phyloP scores from a whole-genome alignment of 768 basidiomycete species.

The Imleria badia region DNA sequence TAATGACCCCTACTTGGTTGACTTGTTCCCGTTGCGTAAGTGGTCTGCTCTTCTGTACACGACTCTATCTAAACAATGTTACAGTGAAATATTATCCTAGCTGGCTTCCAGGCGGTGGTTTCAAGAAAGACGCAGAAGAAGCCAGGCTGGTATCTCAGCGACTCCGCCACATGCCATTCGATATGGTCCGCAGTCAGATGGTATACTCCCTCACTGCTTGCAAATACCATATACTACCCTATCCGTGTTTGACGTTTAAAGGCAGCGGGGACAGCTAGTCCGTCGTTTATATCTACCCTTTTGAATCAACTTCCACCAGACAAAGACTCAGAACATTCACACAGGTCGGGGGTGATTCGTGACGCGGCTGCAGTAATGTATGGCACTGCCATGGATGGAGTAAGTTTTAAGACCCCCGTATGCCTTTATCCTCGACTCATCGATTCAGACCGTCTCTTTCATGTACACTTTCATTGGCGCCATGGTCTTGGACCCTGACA shows the following conservation, averaged over 20 bases:
- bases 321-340: slow-evolving; percentile 3
- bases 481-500: slow-evolving; percentile 13
- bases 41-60: neutral
- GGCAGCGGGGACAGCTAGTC: slow-evolving; percentile 4
- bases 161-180: slow-evolving; percentile 4
- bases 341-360: slow-evolving; percentile 9
- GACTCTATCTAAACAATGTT: neutral
- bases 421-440: neutral
- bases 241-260: neutral
- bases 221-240: neutral
- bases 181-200: slow-evolving; percentile 10
- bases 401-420: neutral
- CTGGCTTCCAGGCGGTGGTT: slow-evolving; percentile 13
- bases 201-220: neutral
- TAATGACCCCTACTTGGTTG: slow-evolving; percentile 9
- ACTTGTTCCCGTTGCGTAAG: slow-evolving; percentile 8
- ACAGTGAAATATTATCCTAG: slow-evolving; percentile 16
- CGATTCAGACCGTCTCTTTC: slow-evolving; percentile 3
- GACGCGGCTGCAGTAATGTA: slow-evolving; percentile 12
- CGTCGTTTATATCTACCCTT: slow-evolving; percentile 13
- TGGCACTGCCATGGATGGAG: slow-evolving; percentile 12
- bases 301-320: slow-evolving; percentile 7
- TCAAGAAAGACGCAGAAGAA: slow-evolving; percentile 7
- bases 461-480: slow-evolving; percentile 8
- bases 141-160: neutral